These are phyloP conservation scores for Setaria viridis DNA, from an alignment of 202 grass and related monocot genomes.

Conservation along the genomic window DNA sequence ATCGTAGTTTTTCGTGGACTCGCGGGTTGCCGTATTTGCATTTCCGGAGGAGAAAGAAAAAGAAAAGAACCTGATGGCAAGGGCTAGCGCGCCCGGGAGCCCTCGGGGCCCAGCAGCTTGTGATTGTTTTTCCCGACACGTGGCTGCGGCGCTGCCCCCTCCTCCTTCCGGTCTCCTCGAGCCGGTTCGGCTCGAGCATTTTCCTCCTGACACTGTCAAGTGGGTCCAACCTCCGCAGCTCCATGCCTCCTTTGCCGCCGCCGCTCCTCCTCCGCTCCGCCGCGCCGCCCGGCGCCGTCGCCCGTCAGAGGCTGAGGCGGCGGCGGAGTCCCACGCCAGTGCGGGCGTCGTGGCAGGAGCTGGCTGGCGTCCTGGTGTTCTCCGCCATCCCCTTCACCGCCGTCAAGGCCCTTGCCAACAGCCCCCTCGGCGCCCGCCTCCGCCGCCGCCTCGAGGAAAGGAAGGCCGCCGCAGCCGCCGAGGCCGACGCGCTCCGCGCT, in stretches of 20 bases:
- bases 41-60: no score
- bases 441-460: constrained; percentile 62
- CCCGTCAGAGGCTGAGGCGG: background rate
- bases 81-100: no score
- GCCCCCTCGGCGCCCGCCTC: constrained; percentile 74
- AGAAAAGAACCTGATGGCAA: no score
- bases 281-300: background rate
- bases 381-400: constrained; percentile 91
- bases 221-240: background rate
- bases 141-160: no score
- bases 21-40: no score
- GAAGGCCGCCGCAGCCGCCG: constrained; percentile 67
- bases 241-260: background rate
- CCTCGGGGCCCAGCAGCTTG: no score
- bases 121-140: no score
- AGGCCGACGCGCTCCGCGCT: constrained; percentile 54
- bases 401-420: constrained; percentile 87
- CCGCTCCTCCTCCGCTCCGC: background rate
- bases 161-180: background rate
- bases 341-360: constrained; percentile 71
- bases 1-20: no score
- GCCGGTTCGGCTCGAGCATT: no score
- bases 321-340: background rate
- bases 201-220: constrained; percentile 1
- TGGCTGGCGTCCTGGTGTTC: constrained; percentile 85